phyloP scores from a whole-genome alignment of 257 asterid species.

The Salvia splendens region DNA sequence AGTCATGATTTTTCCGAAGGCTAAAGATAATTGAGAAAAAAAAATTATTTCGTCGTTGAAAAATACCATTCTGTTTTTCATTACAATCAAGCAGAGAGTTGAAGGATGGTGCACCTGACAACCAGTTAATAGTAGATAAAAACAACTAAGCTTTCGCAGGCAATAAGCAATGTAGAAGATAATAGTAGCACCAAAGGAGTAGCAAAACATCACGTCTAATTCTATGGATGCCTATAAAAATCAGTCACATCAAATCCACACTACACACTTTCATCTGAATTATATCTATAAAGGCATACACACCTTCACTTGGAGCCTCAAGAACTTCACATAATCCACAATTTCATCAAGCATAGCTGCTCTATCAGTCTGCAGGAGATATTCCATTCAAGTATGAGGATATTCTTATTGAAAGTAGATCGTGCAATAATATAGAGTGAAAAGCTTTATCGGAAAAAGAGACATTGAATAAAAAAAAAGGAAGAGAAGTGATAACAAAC shows the following conservation, averaged over 20 bases:
- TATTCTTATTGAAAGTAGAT: background rate
- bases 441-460: background rate
- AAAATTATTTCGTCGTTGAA: background rate
- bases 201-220: constrained; percentile 1
- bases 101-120: constrained; percentile 18
- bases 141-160: background rate
- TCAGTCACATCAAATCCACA: background rate
- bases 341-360: constrained; percentile 97
- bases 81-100: background rate
- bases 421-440: background rate
- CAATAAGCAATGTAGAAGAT: background rate
- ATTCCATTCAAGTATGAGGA: constrained; percentile 21
- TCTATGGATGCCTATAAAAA: background rate
- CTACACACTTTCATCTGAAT: constrained; percentile 4
- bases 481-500: background rate
- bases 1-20: constrained; percentile 11
- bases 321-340: constrained; percentile 93
- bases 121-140: background rate
- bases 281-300: background rate
- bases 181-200: constrained; percentile 7
- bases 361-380: constrained; percentile 74
- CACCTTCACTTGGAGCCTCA: constrained; percentile 94
- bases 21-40: background rate
- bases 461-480: too few species aligned
- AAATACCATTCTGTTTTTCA: background rate